Evolutionary conservation across 768 basidiomycete genomes (phyloP).

Genomic region (Mycena kentingensis): DNA sequence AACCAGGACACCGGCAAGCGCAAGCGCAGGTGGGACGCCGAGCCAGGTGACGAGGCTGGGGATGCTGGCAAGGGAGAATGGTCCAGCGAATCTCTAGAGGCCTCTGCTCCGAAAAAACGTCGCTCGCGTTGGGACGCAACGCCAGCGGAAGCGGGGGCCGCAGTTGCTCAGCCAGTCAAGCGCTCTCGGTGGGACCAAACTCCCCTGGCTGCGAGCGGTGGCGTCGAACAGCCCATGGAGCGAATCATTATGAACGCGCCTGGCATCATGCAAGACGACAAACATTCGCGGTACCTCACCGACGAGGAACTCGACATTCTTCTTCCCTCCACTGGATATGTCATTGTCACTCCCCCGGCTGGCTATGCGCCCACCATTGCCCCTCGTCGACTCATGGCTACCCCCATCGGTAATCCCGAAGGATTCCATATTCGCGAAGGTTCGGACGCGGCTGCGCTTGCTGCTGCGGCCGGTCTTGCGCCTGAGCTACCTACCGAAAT

Average conservation of each 20-base stretch:
- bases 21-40: slow-evolving; percentile 82
- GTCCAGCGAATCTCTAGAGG: slow-evolving; percentile 75
- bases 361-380: slow-evolving; percentile 84
- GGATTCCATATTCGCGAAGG: slow-evolving; percentile 98
- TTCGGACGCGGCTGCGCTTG: slow-evolving; percentile 84
- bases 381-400: slow-evolving; percentile 63
- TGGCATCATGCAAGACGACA: slow-evolving; percentile 88
- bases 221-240: slow-evolving; percentile 63
- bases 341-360: slow-evolving; percentile 89
- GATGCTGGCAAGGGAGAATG: slow-evolving; percentile 70
- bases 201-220: slow-evolving; percentile 54
- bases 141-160: slow-evolving; percentile 64
- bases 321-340: slow-evolving; percentile 84
- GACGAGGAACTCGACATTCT: slow-evolving; percentile 95
- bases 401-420: slow-evolving; percentile 58
- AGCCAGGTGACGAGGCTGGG: slow-evolving; percentile 63
- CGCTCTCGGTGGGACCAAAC: slow-evolving; percentile 98
- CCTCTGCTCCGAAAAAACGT: slow-evolving; percentile 83
- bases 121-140: slow-evolving; percentile 97
- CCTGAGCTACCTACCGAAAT: slow-evolving; percentile 97
- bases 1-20: slow-evolving; percentile 57
- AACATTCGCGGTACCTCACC: slow-evolving; percentile 92
- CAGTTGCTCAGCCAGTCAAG: slow-evolving; percentile 81
- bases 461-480: slow-evolving; percentile 89
- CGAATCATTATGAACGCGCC: slow-evolving; percentile 90